These are phyloP conservation scores for Phanerochaete carnosa DNA, from an alignment of 768 basidiomycete genomes.

Conservation along the genomic window DNA sequence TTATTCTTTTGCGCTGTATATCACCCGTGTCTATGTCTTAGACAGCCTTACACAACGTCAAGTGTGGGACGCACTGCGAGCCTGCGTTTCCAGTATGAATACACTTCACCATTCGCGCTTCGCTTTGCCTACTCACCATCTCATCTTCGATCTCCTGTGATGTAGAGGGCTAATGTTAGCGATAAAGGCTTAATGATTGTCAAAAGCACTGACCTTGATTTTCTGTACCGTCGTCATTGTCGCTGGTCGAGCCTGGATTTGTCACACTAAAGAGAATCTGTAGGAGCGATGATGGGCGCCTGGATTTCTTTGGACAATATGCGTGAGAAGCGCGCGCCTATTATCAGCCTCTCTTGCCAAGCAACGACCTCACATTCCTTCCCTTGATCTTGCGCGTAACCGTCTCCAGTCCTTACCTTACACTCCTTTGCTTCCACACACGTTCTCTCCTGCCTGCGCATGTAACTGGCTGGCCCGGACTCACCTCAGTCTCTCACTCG, in stretches of 20 bases:
- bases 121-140: conserved; percentile 61
- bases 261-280: neutral
- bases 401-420: conserved; percentile 1
- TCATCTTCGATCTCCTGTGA: conserved; percentile 92
- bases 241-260: conserved; percentile 4
- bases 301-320: conserved; percentile 9
- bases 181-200: conserved; percentile 20
- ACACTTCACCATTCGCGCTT: neutral
- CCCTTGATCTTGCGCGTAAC: conserved; percentile 15
- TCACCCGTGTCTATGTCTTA: conserved; percentile 9
- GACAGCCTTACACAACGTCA: conserved; percentile 11
- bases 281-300: conserved; percentile 5
- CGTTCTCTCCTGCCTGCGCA: conserved; percentile 18
- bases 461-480: conserved; percentile 53
- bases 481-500: conserved; percentile 15
- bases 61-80: conserved; percentile 62
- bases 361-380: conserved; percentile 12
- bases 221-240: conserved; percentile 89
- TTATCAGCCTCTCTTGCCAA: conserved; percentile 21
- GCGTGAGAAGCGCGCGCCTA: conserved; percentile 8
- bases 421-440: neutral
- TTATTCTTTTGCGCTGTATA: conserved; percentile 89
- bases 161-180: conserved; percentile 10
- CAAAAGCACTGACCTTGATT: conserved; percentile 56
- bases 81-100: conserved; percentile 37